Percentiles rank a stretch among this genome's conserved stretches.
Conservation (phyloP, 2,329 filamentous ascomycete species). For the Pyrenochaeta sp. region DNA sequence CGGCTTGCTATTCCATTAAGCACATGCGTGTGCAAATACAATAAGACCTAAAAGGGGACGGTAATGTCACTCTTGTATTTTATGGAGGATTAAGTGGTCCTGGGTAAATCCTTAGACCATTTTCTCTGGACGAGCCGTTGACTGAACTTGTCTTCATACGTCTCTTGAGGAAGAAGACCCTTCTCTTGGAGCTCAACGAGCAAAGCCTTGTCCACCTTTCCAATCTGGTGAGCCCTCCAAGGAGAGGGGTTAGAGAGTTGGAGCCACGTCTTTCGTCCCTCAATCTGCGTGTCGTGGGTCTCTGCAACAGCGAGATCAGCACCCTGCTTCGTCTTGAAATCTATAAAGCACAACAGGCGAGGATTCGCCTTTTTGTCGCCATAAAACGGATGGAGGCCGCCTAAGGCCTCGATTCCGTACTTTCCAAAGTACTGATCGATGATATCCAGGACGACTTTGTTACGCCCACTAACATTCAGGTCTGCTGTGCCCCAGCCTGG, state of each 20-base stretch:
- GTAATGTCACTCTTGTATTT: no score
- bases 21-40: neutral
- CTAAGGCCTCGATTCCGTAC: slow-evolving; percentile 27
- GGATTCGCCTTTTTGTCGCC: slow-evolving; percentile 11
- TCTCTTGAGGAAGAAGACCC: slow-evolving; percentile 17
- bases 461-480: neutral
- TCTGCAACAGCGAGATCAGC: slow-evolving; percentile 25
- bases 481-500: slow-evolving; percentile 25
- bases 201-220: slow-evolving; percentile 13
- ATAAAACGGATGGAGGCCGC: slow-evolving; percentile 13
- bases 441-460: slow-evolving; percentile 4
- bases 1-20: no score
- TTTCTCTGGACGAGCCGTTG: neutral
- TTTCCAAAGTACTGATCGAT: slow-evolving; percentile 17
- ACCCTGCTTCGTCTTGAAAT: slow-evolving; percentile 34
- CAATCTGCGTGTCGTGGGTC: slow-evolving; percentile 20
- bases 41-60: no score
- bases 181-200: slow-evolving; percentile 25
- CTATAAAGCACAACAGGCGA: slow-evolving; percentile 26
- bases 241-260: neutral
- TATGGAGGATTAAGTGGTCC: neutral
- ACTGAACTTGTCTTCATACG: slow-evolving; percentile 20
- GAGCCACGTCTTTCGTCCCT: slow-evolving; percentile 18
- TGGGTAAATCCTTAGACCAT: neutral
- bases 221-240: slow-evolving; percentile 24